These are phyloP conservation scores for Xylaria bambusicola DNA, from an alignment of 495 filamentous ascomycete genomes.

Conservation along the genomic window DNA sequence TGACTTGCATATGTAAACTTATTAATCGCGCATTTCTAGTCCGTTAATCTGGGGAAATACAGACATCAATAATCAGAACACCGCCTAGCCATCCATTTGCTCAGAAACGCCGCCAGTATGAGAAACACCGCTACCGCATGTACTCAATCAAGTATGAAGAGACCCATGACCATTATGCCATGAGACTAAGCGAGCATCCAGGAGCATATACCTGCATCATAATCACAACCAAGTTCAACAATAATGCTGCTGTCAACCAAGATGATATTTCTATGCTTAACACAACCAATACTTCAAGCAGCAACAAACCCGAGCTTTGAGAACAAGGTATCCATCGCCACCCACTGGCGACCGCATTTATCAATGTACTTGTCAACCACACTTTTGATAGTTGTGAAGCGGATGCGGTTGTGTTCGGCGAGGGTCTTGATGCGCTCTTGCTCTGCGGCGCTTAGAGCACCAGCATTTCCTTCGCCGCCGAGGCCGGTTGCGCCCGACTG, in stretches of 20 bases:
- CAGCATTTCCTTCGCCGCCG: conserved; percentile 40
- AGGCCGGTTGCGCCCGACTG: conserved; percentile 28
- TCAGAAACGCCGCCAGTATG: background rate
- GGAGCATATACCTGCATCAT: too few species aligned
- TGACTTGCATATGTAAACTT: too few species aligned
- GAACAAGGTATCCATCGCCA: conserved; percentile 93
- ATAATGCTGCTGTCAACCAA: too few species aligned
- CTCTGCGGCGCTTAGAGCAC: conserved; percentile 39
- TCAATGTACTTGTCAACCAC: conserved; percentile 87
- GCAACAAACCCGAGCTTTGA: conserved; percentile 52
- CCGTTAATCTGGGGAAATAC: too few species aligned
- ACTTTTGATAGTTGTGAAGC: conserved; percentile 73
- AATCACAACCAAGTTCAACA: background rate
- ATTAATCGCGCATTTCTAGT: too few species aligned
- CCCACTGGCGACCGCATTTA: conserved; percentile 93
- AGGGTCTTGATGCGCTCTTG: conserved; percentile 64
- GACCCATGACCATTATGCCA: too few species aligned
- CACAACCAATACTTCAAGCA: conserved; percentile 18
- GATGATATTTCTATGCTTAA: background rate
- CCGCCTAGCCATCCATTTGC: background rate
- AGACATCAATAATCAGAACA: too few species aligned
- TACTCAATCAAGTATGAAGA: too few species aligned
- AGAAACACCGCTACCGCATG: background rate
- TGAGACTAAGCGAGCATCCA: too few species aligned
- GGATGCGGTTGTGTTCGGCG: conserved; percentile 72